phyloP scores from a whole-genome alignment of 768 basidiomycete species.

The Kwoniella heveanensis region DNA sequence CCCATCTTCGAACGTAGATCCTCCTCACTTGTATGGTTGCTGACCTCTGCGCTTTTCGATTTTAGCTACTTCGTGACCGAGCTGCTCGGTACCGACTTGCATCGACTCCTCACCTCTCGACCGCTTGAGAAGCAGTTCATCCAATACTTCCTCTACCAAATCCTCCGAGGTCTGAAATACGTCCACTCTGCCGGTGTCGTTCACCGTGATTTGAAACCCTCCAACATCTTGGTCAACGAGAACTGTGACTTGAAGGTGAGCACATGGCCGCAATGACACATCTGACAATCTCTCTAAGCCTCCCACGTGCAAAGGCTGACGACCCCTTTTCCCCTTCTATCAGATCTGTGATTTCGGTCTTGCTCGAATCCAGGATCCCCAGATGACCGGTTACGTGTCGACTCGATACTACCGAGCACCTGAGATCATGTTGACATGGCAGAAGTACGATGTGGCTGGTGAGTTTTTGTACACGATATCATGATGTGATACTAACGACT shows the following conservation, averaged over 20 bases:
- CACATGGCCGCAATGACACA: constrained; percentile 3
- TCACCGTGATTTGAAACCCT: constrained; percentile 97
- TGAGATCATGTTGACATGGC: constrained; percentile 99
- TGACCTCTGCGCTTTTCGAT: background rate
- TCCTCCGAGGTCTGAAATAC: constrained; percentile 96
- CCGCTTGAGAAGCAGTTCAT: constrained; percentile 99
- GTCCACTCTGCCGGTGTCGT: constrained; percentile 99
- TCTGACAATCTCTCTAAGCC: too few relatives aligned
- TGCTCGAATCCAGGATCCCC: constrained; percentile 97
- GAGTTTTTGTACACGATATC: constrained; percentile 21
- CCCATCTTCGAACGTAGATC: background rate
- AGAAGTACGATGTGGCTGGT: constrained; percentile 96
- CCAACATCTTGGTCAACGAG: constrained; percentile 99
- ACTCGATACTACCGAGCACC: constrained; percentile 98
- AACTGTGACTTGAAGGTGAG: constrained; percentile 95
- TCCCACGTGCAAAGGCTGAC: background rate
- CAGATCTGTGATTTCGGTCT: constrained; percentile 99
- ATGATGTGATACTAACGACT: background rate
- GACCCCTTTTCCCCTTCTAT: background rate
- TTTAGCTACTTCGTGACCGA: constrained; percentile 97
- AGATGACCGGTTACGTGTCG: constrained; percentile 99
- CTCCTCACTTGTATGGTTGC: background rate
- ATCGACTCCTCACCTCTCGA: constrained; percentile 91
- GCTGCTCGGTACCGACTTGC: constrained; percentile 94
- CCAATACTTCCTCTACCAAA: constrained; percentile 99